phyloP scores from a whole-genome alignment of 345 rosid species.

The Gossypium raimondii region DNA sequence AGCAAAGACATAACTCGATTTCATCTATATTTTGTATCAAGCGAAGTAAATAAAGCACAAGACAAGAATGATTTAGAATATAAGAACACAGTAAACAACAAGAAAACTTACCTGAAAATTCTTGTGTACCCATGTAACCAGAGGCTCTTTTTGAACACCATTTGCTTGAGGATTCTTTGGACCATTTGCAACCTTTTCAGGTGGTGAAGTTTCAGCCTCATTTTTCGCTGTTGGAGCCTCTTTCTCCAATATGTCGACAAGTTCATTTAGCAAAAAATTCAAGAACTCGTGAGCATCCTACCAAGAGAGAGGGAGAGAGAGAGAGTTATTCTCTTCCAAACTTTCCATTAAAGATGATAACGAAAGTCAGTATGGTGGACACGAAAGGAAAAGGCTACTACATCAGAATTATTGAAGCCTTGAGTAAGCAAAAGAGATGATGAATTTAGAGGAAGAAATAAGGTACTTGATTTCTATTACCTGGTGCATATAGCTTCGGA shows the following conservation, averaged over 20 bases:
- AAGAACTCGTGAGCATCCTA: conserved; percentile 99
- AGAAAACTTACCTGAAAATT: conserved; percentile 71
- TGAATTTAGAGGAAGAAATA: background rate
- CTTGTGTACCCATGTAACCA: conserved; percentile 96
- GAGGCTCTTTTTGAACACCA: conserved; percentile 78
- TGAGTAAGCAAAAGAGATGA: background rate
- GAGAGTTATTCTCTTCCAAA: background rate
- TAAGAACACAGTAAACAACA: conserved; percentile 4
- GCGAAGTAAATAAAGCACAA: background rate
- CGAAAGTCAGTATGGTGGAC: background rate
- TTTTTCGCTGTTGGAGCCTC: conserved; percentile 76
- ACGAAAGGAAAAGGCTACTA: background rate
- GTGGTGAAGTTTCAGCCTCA: conserved; percentile 67
- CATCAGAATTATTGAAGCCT: background rate
- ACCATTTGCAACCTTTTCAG: conserved; percentile 79
- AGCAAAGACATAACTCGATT: background rate
- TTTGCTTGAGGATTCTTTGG: conserved; percentile 55
- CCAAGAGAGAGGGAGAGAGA: conserved; percentile 4
- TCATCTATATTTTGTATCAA: background rate
- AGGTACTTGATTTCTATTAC: conserved; percentile 27
- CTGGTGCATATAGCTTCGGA: conserved; percentile 99
- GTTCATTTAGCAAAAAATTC: conserved; percentile 93
- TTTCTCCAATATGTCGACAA: conserved; percentile 96
- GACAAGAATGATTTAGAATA: background rate
- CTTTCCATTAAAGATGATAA: background rate